Base-by-base conservation (phyloP, 805 yeast genomes). In the Kregervanrija pseudodelftensis region DNA sequence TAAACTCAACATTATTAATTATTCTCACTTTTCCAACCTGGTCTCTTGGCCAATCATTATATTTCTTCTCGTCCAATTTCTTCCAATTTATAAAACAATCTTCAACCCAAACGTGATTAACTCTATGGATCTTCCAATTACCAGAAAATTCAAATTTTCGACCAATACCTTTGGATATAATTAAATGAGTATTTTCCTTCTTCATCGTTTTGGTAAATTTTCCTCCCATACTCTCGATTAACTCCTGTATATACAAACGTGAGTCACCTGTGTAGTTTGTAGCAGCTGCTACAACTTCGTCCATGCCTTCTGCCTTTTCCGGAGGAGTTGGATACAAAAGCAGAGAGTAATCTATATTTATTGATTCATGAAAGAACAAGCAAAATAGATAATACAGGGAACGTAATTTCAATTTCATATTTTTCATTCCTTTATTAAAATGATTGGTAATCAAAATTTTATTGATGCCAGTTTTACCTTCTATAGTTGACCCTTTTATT, bases 31-130 rank as follows among this genome's bases (percentile, higher is more conserved):
- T 63, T 28, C 68, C 64, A 3, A 66, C 55, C 9, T 35, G 30
- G 22, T 60, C 64, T 35, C 66, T 61, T 5, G 58, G 54, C n/a
- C 77, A 64, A 40, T 67, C 65, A 9, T 70, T 58, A 60, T 77
- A 86, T 31, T 76, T 67, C 0, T 64, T 53, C 4, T 61, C 71
- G 37, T 79, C 77, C 51, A 74, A 71, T 5, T 70, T 51, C 41
- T 64, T 65, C 90, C 93, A 85, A 39, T 71, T 62, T 0, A 74
- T 67, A 49, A 73, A 91, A 36, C 88, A 75, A 44, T 85, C 90
- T 57, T 91, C 98, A 11, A 91, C 63, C 99, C 99, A 91, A 11
- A 81, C 57, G 62, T 88, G 96, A 56, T 85, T 89, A 1, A 86
- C 80, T 2, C 83, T 68, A 30, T 72, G 70, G 16, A 86, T 65